Evolutionary conservation across 2,329 filamentous ascomycete genomes (phyloP), one percentile per base, ranked within the genome.

Genomic region (Fusarium armeniacum): DNA sequence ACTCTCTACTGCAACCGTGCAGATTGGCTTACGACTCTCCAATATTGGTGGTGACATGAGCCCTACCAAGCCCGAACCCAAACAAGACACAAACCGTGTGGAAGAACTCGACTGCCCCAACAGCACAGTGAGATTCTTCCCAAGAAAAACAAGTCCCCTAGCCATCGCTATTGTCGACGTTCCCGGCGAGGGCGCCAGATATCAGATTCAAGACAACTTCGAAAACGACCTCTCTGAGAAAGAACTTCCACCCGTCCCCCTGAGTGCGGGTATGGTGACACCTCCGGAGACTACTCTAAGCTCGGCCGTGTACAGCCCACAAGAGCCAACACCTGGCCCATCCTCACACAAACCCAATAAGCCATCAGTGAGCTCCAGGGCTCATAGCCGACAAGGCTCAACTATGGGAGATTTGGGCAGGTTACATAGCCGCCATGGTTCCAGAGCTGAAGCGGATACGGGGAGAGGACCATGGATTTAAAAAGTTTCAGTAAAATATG

Each of bases 11-110:
- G 89, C 89, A 26, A 92, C 90, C 1, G 90, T 93, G 13, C 90
- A 92, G 74, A 92, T 93, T 53, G 90, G 90, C 2, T 82, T 93
- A 18, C 86, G 90, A 13, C 82, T 93, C 58, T 92, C 90, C 28
- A 88, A 84, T 56, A 83, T 86, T 33, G 80, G 84, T 18, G 85
- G 84, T 16, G 85, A 87, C 67, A 83, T 87, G 65, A 78, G 80
- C 1, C 80, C 70, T 10, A 44, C 72, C 20, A 71, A 70, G 12
- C 65, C 76, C 4, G 52, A 69, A 4, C 60, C 68, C 11, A 63
- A 67, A 24, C 64, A 70, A 50, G 69, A 75, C 32, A 16, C 58
- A 20, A 64, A 56, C 62, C 79, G 80, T 53, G 78, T 82, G 6
- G 78, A 83, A 59, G 76, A 77, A 51, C 73, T 84, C 35, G 78